A percentile compares a stretch with the other conserved stretches of the same genome.
These are phyloP conservation scores for Starmerella stellata DNA, from an alignment of 805 yeast species.

Conservation along the genomic window DNA sequence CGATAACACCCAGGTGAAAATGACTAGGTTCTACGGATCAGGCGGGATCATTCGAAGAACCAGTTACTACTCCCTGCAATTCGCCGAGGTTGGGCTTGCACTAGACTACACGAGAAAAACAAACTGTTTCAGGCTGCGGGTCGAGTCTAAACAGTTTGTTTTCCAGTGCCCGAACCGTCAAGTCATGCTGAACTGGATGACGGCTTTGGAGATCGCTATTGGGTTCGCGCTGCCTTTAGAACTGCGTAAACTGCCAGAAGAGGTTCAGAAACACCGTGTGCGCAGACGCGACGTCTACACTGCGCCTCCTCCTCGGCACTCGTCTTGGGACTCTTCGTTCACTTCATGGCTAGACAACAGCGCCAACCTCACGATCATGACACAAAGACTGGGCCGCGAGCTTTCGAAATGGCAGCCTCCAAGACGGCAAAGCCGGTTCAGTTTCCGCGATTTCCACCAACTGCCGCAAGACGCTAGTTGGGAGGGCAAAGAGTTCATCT, in stretches of 20 bases:
- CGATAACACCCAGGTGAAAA: constrained; percentile 70
- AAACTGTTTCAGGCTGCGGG: constrained; percentile 36
- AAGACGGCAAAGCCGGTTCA: constrained; percentile 9
- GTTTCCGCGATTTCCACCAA: constrained; percentile 15
- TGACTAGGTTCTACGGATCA: constrained; percentile 27
- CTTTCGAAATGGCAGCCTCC: constrained; percentile 11
- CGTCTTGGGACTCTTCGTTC: background rate
- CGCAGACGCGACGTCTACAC: background rate
- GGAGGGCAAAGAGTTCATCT: constrained; percentile 14
- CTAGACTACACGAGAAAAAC: constrained; percentile 54
- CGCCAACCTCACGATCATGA: background rate
- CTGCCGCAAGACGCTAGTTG: constrained; percentile 8
- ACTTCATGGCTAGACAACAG: background rate
- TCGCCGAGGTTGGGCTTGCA: constrained; percentile 70
- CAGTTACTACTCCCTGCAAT: constrained; percentile 50
- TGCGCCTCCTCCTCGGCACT: background rate
- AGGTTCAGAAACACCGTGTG: constrained; percentile 18
- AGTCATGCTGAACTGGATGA: constrained; percentile 64
- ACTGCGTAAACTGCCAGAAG: constrained; percentile 53
- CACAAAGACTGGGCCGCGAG: constrained; percentile 1
- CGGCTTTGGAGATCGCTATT: constrained; percentile 52
- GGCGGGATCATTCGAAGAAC: constrained; percentile 22
- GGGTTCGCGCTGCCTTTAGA: constrained; percentile 64
- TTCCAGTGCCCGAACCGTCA: constrained; percentile 44
- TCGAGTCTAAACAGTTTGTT: constrained; percentile 68